phyloP scores from a whole-genome alignment of 805 yeast species.

The Metschnikowia matae region DNA sequence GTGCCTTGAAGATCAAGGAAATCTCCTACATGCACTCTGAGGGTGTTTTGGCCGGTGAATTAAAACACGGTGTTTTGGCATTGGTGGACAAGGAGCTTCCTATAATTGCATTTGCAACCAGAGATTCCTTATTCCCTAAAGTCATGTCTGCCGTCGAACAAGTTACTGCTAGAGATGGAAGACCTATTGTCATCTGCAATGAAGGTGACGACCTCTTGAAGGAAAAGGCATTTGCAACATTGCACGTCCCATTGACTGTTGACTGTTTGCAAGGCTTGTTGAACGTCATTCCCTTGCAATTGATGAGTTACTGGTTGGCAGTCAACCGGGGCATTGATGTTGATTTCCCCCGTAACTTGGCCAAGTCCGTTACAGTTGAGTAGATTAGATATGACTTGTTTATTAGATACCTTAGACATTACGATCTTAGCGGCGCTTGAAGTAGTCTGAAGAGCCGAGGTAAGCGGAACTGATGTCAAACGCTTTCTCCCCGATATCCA shows the following conservation, averaged over 20 bases:
- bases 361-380: constrained; percentile 97
- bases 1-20: constrained; percentile 97
- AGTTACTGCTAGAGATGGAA: constrained; percentile 95
- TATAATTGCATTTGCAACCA: constrained; percentile 91
- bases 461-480: constrained; percentile 69
- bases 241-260: constrained; percentile 92
- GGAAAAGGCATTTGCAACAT: constrained; percentile 58
- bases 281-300: constrained; percentile 90
- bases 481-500: constrained; percentile 80
- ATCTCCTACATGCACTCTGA: constrained; percentile 98
- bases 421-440: constrained; percentile 48
- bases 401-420: constrained; percentile 1
- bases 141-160: constrained; percentile 94
- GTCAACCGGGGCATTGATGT: constrained; percentile 93
- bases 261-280: constrained; percentile 97
- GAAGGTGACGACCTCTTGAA: constrained; percentile 66
- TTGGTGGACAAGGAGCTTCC: constrained; percentile 92
- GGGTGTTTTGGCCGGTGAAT: constrained; percentile 98
- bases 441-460: constrained; percentile 70
- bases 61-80: constrained; percentile 97
- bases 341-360: constrained; percentile 97
- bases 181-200: constrained; percentile 89
- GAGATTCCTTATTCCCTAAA: constrained; percentile 94
- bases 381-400: constrained; percentile 25
- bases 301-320: constrained; percentile 96